Evolutionary conservation across 192 early-diverging fungal species (phyloP), one percentile per base, ranked within the genome.

Genomic region (Coemansia sp.): DNA sequence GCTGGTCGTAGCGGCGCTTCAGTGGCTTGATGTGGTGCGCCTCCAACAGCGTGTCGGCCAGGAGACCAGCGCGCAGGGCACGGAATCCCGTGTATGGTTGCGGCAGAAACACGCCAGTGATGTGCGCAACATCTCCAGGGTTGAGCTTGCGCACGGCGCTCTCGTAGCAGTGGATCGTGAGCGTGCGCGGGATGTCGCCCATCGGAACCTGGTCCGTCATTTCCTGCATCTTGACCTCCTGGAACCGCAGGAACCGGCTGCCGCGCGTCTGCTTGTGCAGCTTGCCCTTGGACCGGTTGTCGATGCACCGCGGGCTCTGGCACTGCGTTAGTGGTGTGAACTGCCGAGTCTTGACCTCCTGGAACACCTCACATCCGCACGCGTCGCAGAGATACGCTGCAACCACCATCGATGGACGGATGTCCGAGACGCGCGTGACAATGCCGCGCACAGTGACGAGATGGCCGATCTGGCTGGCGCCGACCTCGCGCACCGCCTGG

Each of bases 121-220:
- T 87, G 37, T 86, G 79, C 25, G 92, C 91, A 0, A 88, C 84
- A 75, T 99, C 95, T 66, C 96, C 96, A 4, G 96, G 95, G 64
- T 85, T 94, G 64, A 94, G 84, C 48, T 71, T 65, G 52, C 96
- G 89, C 61, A 90, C 91, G 39, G 91, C 73, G 45, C 87, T 84
- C 59, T 93, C 93, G 79, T 87, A 88, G 37, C 96, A 76, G 74
- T 97, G 91, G 28, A 99, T 84, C n/a, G 91, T 93, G 88, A 99
- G 95, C 30, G 91, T 87, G 45, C 96, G 89, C 62, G 96, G 96
- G 75, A 99, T 99, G 76, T 96, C 94, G 62, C 96, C 96, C 77
- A 96, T 95, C 55, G 96, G 96, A 20, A 99, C 94, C 89, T 99
- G 96, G 79, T 99, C 94, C 25, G 95, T 91, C 85, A 95, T 75